Evolutionary conservation across 192 early-diverging fungal species (phyloP).

Genomic region (Allomyces arbusculus): DNA sequence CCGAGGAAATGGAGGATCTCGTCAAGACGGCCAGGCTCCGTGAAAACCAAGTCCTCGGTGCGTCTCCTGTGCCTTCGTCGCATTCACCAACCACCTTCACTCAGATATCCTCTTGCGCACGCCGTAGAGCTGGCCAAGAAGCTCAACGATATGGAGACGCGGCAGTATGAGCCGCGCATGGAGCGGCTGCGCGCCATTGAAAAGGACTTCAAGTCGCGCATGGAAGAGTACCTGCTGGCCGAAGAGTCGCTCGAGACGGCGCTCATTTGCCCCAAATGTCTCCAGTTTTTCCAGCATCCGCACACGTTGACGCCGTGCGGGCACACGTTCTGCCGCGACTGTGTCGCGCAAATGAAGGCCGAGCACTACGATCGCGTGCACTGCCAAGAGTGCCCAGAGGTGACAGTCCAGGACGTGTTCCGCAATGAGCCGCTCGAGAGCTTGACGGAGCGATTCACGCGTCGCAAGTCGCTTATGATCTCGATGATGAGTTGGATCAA

Average conservation of each 20-base stretch:
- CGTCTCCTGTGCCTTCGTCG: no score
- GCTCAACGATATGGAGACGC: constrained; percentile 19
- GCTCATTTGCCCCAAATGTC: constrained; percentile 27
- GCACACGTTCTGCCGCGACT: constrained; percentile 30
- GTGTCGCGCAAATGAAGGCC: constrained; percentile 20
- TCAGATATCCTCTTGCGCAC: no score
- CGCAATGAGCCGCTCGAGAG: constrained; percentile 25
- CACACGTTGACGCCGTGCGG: constrained; percentile 32
- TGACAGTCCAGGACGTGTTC: constrained; percentile 14
- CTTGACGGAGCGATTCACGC: constrained; percentile 24
- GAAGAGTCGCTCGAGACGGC: constrained; percentile 37
- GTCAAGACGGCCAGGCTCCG: no score
- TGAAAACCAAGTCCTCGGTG: no score
- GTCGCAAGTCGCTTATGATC: constrained; percentile 13
- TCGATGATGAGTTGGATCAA: neutral
- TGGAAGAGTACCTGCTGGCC: constrained; percentile 28
- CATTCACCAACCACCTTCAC: no score
- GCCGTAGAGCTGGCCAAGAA: constrained; percentile 8
- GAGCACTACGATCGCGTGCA: constrained; percentile 30
- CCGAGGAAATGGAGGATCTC: no score
- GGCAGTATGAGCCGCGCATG: constrained; percentile 36
- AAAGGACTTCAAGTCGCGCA: constrained; percentile 21
- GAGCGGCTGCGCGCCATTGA: constrained; percentile 27
- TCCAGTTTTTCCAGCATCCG: constrained; percentile 22
- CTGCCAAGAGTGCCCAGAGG: constrained; percentile 18